Evolutionary conservation across 1,284 basidiomycete genomes (phyloP), one percentile per base, ranked within the genome.

Genomic region (Filobasidium uniguttulatum): DNA sequence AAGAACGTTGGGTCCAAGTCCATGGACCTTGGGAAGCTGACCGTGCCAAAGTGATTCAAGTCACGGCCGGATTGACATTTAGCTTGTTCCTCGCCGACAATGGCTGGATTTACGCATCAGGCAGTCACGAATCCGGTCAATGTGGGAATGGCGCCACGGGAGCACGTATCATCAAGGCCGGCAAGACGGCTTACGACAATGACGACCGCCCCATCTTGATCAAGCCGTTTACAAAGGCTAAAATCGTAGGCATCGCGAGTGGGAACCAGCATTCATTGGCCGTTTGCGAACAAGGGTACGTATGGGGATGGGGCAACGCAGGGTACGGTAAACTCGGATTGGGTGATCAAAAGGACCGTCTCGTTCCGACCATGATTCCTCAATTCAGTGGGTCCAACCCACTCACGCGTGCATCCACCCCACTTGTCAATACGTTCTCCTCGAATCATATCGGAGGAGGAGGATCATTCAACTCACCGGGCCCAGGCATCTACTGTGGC

Each of bases 91-190:
- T 93, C 50, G 84, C 86, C 3, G 77, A 79, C 49, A 74, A 74
- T 22, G 91, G 89, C 19, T 82, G 81, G 81, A 85, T 94, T 2
- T 96, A 84, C 62, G 77, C 87, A 0, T 81, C 87, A 56, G 91
- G 91, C 30, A 89, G 84, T 49, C 84, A 81, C n/a, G 88, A 94
- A 67, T 81, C 86, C 57, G 91, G 91, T 1, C 88, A 94, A 59
- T 74, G 96, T 0, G 91, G 89, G 1, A 91, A 89, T 60, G 90
- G 90, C 14, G 78, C 79, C 50, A 89, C 87, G 0, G 61, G 60
- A 15, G 87, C 91, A 67, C 78, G 87, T 35, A 83, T 93, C 54
- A 79, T 81, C 6, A 82, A 82, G 2, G 85, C 80, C 31, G 85
- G 85, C 57, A 87, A 87, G 64, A 77, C 81, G 0, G 80, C 77